phyloP scores from a whole-genome alignment of 768 basidiomycete genomes.

The Tremella yokohamensis region DNA sequence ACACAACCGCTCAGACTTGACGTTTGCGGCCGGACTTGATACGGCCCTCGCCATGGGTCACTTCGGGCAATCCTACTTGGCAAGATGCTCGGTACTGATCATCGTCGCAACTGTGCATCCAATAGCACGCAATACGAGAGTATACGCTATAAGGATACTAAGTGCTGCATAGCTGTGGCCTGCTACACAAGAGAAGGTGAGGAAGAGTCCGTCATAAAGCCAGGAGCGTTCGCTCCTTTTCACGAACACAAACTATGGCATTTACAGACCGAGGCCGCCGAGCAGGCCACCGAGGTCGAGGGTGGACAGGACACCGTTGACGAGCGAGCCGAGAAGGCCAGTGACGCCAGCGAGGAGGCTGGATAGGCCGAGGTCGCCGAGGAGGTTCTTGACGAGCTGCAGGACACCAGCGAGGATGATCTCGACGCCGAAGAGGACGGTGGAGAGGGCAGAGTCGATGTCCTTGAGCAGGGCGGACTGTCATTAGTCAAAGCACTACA shows the following conservation, averaged over 20 bases:
- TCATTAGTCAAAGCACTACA: neutral
- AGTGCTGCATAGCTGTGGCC: constrained; percentile 5
- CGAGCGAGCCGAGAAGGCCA: constrained; percentile 3
- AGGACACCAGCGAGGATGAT: constrained; percentile 4
- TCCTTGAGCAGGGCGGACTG: constrained; percentile 1
- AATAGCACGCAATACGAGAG: too few species aligned
- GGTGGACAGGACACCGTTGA: neutral
- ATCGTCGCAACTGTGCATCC: too few species aligned
- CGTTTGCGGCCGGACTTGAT: too few species aligned
- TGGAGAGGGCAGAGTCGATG: constrained; percentile 4
- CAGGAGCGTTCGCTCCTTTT: neutral
- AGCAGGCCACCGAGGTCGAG: constrained; percentile 4
- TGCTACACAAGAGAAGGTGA: neutral
- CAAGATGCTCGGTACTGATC: too few species aligned
- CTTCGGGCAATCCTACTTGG: too few species aligned
- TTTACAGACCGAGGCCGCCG: constrained; percentile 4
- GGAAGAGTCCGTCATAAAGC: constrained; percentile 1
- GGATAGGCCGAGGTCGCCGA: constrained; percentile 2
- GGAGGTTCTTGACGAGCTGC: constrained; percentile 2
- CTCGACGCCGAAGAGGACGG: constrained; percentile 3
- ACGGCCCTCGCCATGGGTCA: too few species aligned
- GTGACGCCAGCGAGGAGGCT: constrained; percentile 1
- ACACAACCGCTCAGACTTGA: too few species aligned
- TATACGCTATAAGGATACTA: constrained; percentile 1
- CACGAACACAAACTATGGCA: neutral